phyloP scores from a whole-genome alignment of 805 yeast species.

The Candida odintsovae region DNA sequence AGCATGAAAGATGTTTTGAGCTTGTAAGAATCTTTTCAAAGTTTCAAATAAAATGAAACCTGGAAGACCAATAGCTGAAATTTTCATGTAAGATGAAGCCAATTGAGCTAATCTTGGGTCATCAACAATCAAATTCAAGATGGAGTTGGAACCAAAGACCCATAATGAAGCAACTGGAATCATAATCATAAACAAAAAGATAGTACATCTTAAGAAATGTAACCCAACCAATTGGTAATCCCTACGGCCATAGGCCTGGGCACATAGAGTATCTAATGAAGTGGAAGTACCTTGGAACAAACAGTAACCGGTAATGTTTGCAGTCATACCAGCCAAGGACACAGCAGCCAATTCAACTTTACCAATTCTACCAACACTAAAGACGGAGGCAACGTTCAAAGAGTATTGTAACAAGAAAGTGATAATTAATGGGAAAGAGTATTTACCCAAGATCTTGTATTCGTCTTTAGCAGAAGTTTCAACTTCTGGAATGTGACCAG shows the following conservation, averaged over 20 bases:
- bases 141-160: conserved; percentile 48
- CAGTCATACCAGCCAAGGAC: conserved; percentile 70
- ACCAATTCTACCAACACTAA: conserved; percentile 72
- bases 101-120: conserved; percentile 40
- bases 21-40: conserved; percentile 66
- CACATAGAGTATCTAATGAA: conserved; percentile 69
- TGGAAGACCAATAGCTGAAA: conserved; percentile 61
- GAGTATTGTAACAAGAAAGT: conserved; percentile 71
- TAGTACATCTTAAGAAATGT: conserved; percentile 61
- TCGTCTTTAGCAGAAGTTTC: conserved; percentile 33
- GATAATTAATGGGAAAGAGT: conserved; percentile 56
- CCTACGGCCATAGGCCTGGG: conserved; percentile 71
- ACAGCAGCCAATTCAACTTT: conserved; percentile 70
- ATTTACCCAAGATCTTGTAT: conserved; percentile 32
- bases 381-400: conserved; percentile 68
- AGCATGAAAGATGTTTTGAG: conserved; percentile 77
- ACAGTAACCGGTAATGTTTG: conserved; percentile 70
- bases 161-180: conserved; percentile 56
- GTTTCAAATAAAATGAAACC: conserved; percentile 67
- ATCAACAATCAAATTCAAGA: conserved; percentile 40
- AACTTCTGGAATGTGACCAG: conserved; percentile 20
- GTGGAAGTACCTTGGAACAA: conserved; percentile 76
- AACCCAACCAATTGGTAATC: conserved; percentile 63
- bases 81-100: conserved; percentile 53
- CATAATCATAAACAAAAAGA: conserved; percentile 47